Evolutionary conservation across 768 basidiomycete species (phyloP).

Genomic region (Suillus clintonianus): DNA sequence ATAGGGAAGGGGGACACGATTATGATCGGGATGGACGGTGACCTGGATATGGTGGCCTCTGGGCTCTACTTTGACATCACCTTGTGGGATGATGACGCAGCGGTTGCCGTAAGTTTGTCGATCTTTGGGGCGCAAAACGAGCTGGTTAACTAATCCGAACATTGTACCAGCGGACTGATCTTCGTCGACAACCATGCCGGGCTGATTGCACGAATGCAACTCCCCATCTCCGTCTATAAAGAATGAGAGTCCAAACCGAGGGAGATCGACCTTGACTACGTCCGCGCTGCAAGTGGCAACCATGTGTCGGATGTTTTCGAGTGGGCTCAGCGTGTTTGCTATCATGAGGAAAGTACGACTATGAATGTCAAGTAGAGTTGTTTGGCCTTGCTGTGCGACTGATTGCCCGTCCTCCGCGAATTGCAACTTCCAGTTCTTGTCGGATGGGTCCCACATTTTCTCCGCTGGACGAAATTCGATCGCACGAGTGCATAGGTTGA

Average conservation of each 20-base stretch:
- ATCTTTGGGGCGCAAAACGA: slow-evolving; percentile 35
- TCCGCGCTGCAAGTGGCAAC: slow-evolving; percentile 12
- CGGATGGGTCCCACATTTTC: slow-evolving; percentile 15
- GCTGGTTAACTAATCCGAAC: slow-evolving; percentile 38
- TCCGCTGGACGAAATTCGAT: slow-evolving; percentile 22
- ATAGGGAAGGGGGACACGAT: slow-evolving; percentile 6
- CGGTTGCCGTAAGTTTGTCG: neutral
- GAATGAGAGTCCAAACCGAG: slow-evolving; percentile 39
- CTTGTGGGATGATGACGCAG: slow-evolving; percentile 14
- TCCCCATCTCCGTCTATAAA: slow-evolving; percentile 25
- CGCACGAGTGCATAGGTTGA: slow-evolving; percentile 10
- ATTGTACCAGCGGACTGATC: slow-evolving; percentile 41
- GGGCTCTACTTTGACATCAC: neutral
- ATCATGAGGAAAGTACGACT: slow-evolving; percentile 23
- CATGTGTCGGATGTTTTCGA: slow-evolving; percentile 17
- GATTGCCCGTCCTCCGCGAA: slow-evolving; percentile 1
- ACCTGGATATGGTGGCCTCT: neutral
- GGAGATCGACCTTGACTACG: slow-evolving; percentile 31
- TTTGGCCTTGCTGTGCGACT: neutral
- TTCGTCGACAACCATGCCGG: slow-evolving; percentile 38
- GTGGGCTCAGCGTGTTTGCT: slow-evolving; percentile 8
- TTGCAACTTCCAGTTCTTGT: slow-evolving; percentile 17
- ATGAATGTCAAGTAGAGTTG: slow-evolving; percentile 16
- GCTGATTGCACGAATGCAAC: slow-evolving; percentile 40
- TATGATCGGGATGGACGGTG: neutral